Base-by-base conservation (phyloP, 805 yeast species). In the Yarrowia sp. region DNA sequence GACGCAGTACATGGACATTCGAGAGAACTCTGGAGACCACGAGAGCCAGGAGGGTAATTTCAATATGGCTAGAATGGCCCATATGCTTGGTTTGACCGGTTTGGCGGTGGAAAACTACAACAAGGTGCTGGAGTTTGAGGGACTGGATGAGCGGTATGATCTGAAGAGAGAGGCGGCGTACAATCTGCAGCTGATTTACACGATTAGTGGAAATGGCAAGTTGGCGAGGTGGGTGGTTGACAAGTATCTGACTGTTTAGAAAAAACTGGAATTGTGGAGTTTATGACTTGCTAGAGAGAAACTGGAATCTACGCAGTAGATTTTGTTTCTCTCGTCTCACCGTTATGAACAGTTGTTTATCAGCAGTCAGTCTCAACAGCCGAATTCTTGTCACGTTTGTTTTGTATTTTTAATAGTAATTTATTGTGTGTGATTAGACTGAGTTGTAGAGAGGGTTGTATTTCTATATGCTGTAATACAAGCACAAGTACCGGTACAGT, bases 41-140 rank as follows among this genome's bases (percentile, higher is more conserved):
- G 91, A 86, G 66, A 72, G 72, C 39, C 93, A 89, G 72, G 99
- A 94, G 70, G 84, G 87, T 0, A 81, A 84, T 56, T 94, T 87
- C 71, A 94, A 94, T 66, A 68, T 91, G 61, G 99, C 96, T 0
- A 78, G 97, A 36, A 80, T 88, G 4, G 94, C 87, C 74, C 97
- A 93, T 68, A 79, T 89, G 72, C 75, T 93, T 6, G 97, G 97
- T 0, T 77, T 94, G 29, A 80, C 84, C 9, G 77, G 89, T 0
- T 74, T 88, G 27, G 98, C 99, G 0, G 78, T 86, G 6, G 77
- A 75, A 19, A 90, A 85, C 68, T 94, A 94, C 71, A 81, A 87
- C 41, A 80, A 79, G 62, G 97, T 88, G 1, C 72, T 91, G 46
- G 71, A 65, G 31, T 74, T 72, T 51, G 71, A 67, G 19, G 67